Base-by-base conservation (phyloP, 805 yeast species). In the Wickerhamiella dianesei region DNA sequence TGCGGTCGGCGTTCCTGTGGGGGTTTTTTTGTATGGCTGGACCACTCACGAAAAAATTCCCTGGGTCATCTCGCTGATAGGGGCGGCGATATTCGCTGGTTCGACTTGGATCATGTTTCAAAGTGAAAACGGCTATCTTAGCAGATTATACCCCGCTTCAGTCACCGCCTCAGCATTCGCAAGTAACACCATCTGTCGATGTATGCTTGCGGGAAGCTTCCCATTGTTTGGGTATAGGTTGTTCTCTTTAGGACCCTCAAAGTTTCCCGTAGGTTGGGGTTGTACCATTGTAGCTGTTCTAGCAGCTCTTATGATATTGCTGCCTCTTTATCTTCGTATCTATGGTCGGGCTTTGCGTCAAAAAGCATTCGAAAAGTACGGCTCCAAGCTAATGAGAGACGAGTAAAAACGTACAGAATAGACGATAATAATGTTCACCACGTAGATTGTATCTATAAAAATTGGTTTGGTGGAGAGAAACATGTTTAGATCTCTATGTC, bases 201-300 rank as follows among this genome's bases (percentile, higher is more conserved):
- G 74, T 2, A 61, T 62, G 2, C 65, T 73, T 56, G 82, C 78
- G 1, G 74, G 75, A 51, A 71, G 71, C 1, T 76, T 77, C 66
- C 80, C 82, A 41, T 65, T 81, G 44, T 79, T 64, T 81, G 44
- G 82, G 4, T 78, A 64, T 56, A 67, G 37, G 72, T 73, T 22
- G 70, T 80, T 73, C 80, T 72, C 58, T 63, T 67, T 49, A 73
- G 58, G 56, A 3, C 55, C 55, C 18, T 43, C 61, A 1, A 68
- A 66, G 40, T 78, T 64, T 56, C 81, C 82, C 1, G 77, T 76
- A 16, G 82, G 70, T 1, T 77, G 79, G 79, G 81, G 81, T 1
- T 64, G 74, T 6, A 64, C 73, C 6, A 55, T 75, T 8, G 55
- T 74, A 40, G 77, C 71, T 0, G 68, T 72, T 52, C 52, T 72